A percentile compares a stretch with the other conserved stretches of the same genome.
Conservation (phyloP, 805 yeast genomes). For the Candida ulmi region DNA sequence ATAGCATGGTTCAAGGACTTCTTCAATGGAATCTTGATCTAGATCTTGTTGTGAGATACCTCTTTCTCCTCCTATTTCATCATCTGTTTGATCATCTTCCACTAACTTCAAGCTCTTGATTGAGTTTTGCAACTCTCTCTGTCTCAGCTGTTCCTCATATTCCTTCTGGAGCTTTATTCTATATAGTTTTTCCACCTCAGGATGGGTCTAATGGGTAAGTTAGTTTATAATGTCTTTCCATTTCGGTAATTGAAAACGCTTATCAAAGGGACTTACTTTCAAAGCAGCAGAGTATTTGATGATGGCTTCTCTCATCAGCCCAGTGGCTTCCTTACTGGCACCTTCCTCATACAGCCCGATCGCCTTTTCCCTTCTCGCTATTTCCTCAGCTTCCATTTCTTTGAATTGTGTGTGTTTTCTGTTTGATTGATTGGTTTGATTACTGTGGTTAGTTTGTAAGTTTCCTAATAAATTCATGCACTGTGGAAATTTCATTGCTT, state of each 20-base stretch:
- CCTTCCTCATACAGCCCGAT: constrained; percentile 64
- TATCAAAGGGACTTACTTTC: too few species aligned
- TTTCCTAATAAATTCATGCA: too few species aligned
- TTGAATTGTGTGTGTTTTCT: too few species aligned
- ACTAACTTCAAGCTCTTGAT: too few species aligned
- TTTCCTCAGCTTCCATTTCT: constrained; percentile 1
- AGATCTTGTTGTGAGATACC: too few species aligned
- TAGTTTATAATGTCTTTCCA: background rate
- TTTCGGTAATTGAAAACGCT: too few species aligned
- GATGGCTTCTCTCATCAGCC: constrained; percentile 80
- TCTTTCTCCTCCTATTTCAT: too few species aligned
- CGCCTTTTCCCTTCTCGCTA: constrained; percentile 34
- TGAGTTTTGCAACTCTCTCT: too few species aligned
- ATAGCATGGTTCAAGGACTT: constrained; percentile 27
- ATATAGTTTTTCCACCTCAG: constrained; percentile 62
- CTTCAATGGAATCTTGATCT: constrained; percentile 1
- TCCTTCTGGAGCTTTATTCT: constrained; percentile 48
- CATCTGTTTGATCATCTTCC: too few species aligned
- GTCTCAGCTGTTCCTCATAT: constrained; percentile 10
- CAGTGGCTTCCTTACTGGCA: constrained; percentile 63
- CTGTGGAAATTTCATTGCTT: too few species aligned
- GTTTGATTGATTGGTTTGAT: too few species aligned
- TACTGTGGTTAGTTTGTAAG: too few species aligned
- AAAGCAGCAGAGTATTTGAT: constrained; percentile 67
- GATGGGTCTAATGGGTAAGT: constrained; percentile 22